Base-by-base conservation (phyloP, 148 eudicot genomes). In the Chenopodium formosanum region DNA sequence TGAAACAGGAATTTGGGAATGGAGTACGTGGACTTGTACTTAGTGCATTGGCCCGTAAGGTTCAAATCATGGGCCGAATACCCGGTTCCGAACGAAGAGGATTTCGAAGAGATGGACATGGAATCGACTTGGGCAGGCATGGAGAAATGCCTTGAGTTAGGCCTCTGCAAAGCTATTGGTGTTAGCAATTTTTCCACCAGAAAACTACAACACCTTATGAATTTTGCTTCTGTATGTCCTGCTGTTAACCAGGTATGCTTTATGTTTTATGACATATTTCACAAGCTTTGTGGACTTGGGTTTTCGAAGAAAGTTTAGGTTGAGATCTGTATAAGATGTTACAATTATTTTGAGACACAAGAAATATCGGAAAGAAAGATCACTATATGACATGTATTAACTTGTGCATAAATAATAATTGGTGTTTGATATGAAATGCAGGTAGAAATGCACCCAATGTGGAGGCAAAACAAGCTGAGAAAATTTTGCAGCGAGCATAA, bases 391-490 rank as follows among this genome's bases (percentile, higher is more conserved):
- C 4, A 67, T 11, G 3, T 9, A n/a, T n/a, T 22, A 70, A 1
- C 2, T 22, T 63, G 32, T 3, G 70, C 32, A 20, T 37, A 25
- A 66, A 37, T 13, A 2, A 17, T 37, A 11, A 9, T 50, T 50
- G 70, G 56, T 65, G 9, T 37, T n/a, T 78, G 22, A 66, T 23
- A 27, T 40, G 52, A 60, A 31, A 62, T 29, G 22, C 84, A 90
- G 91, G 90, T 91, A 47, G 94, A 91, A 66, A 89, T 91, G 94
- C 92, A 89, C 82, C 94, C 94, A 34, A 89, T 84, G 91, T 91
- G 94, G 94, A 89, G 89, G 85, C 94, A 91, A 83, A 77, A 71
- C 64, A 91, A 91, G 91, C 83, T 91, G 17, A 88, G 90, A 67
- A 77, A 85, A 62, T 82, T 78, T 4, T 89, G 94, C 70, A 60